Conservation (phyloP, 2,329 filamentous ascomycete genomes). For the Paracamarosporium sp. region DNA sequence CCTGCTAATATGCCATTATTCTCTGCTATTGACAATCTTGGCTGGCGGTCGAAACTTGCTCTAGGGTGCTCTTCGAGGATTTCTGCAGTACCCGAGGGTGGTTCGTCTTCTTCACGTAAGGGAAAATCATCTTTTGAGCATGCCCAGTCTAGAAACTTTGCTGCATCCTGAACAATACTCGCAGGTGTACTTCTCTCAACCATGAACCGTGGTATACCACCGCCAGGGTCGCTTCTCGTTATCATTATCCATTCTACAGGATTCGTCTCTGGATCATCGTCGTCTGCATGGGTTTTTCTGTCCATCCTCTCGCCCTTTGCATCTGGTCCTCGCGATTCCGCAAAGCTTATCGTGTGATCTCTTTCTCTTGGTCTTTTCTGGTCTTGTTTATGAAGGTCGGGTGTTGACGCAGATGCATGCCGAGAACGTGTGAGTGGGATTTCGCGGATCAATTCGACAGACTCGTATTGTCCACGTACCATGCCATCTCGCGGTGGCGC, state of each 20-base stretch:
- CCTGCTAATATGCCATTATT: constrained; percentile 46
- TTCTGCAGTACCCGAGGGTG: not conserved
- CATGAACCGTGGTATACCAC: constrained; percentile 86
- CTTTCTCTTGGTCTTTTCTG: constrained; percentile 31
- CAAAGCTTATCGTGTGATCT: constrained; percentile 52
- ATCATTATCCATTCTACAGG: constrained; percentile 93
- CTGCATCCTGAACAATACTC: constrained; percentile 79
- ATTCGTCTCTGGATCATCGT: constrained; percentile 60
- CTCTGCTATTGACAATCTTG: constrained; percentile 34
- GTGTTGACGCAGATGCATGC: constrained; percentile 39
- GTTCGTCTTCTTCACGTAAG: constrained; percentile 43
- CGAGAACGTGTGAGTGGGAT: constrained; percentile 63
- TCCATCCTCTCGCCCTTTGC: constrained; percentile 47
- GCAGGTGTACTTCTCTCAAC: constrained; percentile 87
- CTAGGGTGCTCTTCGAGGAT: constrained; percentile 17
- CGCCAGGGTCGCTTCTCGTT: constrained; percentile 85
- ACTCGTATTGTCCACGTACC: constrained; percentile 87
- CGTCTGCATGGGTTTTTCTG: constrained; percentile 26
- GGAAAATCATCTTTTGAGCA: constrained; percentile 56
- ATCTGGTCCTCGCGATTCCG: constrained; percentile 46
- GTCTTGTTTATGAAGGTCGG: constrained; percentile 23
- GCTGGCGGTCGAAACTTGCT: constrained; percentile 23
- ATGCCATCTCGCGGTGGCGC: constrained; percentile 74
- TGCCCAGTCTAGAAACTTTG: constrained; percentile 84
- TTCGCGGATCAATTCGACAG: constrained; percentile 88